Evolutionary conservation across 441 rosid species (phyloP), one percentile per base, ranked within the genome.

Genomic region (Pelargonium exstipulatum): DNA sequence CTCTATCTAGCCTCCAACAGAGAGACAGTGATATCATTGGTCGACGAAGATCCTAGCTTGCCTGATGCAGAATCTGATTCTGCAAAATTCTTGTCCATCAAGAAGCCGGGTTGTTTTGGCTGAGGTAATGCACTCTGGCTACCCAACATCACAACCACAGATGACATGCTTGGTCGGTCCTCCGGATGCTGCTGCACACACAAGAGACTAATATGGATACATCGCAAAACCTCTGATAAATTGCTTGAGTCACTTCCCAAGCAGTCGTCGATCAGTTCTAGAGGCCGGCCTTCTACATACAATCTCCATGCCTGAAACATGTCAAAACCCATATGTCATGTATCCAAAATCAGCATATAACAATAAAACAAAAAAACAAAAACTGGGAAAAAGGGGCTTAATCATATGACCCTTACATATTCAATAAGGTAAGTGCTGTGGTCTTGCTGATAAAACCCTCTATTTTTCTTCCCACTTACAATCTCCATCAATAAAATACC

Each of bases 291-390:
- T 70, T 73, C 77, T 20, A 35, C 53, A 69, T 73, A 73, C 2
- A 76, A 7, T 7, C 14, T 67, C 78, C 78, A 79, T 12, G 78
- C 83, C 83, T 76, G 12, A 32, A 32, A 32, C 37, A 32, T 32
- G 37, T 32, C 37, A 32, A 32, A 32, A 32, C 37, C 37, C 37
- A 32, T 32, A 3, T 32, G 37, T 32, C 37, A 32, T 32, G 37
- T 32, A 32, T 32, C 37, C 37, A 32, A 32, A 32, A 32, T 32
- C 37, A 32, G 37, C 37, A 32, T 32, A 32, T 32, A 6, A 32
- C 37, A 32, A 32, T 32, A 4, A 32, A 29, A 29, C 35, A 32
- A 32, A 4, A 32, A 32, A 32, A 32, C 4, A 32, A 4, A 32
- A 32, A 32, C 37, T 4, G 6, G 37, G 6, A 32, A 32, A 32